phyloP scores from a whole-genome alignment of 225 moss, liverwort and hornwort species.

The Antitrichia curtipendula region DNA sequence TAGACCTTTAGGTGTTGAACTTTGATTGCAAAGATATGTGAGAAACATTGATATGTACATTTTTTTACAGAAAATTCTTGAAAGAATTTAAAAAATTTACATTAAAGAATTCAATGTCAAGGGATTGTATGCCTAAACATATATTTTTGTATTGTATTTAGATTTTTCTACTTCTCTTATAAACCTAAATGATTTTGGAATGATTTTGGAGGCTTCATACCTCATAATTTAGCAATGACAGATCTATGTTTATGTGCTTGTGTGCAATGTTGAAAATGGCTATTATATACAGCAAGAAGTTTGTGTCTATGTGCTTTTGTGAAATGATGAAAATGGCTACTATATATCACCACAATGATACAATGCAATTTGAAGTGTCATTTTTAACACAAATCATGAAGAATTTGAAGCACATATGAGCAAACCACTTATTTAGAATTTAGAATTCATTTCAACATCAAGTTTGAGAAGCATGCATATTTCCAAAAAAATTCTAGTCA shows the following conservation, averaged over 20 bases:
- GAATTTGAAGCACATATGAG: background rate
- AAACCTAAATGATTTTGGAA: background rate
- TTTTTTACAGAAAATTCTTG: accelerated
- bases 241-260: accelerated
- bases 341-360: accelerated
- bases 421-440: background rate
- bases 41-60: background rate
- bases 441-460: background rate
- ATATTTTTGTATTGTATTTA: too few relatives aligned
- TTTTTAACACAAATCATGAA: background rate
- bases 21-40: background rate
- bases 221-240: background rate
- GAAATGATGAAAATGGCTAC: too few relatives aligned
- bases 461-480: too few relatives aligned
- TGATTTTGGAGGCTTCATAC: background rate
- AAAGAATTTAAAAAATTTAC: background rate
- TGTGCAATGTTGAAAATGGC: background rate
- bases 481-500: background rate
- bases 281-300: background rate
- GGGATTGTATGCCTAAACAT: accelerated
- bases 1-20: background rate
- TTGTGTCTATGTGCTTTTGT: background rate
- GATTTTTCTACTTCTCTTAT: background rate
- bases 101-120: accelerated
- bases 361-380: background rate